Conservation (phyloP, 164 flowering plant species). For the Piper betle region DNA sequence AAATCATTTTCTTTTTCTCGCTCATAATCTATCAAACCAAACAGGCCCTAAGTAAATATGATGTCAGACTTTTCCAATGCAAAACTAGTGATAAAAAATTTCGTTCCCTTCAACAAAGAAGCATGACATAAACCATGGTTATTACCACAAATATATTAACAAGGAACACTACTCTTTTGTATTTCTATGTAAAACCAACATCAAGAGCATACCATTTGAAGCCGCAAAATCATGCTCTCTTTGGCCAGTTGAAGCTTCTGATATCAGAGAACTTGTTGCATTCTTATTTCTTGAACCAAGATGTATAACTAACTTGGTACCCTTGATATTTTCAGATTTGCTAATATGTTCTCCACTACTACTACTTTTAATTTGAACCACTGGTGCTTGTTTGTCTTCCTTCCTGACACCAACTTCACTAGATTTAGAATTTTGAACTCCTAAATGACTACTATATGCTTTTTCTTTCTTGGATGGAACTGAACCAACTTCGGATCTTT, state of each 20-base stretch:
- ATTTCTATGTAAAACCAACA: background rate
- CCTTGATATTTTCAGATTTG: conserved; percentile 45
- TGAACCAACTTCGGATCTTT: conserved; percentile 19
- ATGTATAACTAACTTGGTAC: conserved; percentile 78
- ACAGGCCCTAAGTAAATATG: too few species aligned
- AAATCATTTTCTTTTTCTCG: too few species aligned
- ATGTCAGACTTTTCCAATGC: too few species aligned
- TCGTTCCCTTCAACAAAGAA: too few species aligned
- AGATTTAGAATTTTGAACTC: conserved; percentile 33
- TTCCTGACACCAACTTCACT: conserved; percentile 28
- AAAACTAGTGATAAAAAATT: too few species aligned
- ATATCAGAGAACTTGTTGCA: conserved; percentile 38
- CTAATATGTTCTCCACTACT: conserved; percentile 26
- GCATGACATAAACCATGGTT: background rate
- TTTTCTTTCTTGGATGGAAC: conserved; percentile 30
- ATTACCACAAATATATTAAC: background rate
- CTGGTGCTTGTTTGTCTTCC: conserved; percentile 28
- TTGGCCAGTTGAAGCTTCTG: conserved; percentile 62
- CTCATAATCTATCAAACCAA: too few species aligned
- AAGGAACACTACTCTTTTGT: background rate
- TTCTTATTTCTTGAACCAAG: conserved; percentile 55
- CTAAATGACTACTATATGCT: conserved; percentile 42
- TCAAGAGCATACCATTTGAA: conserved; percentile 41
- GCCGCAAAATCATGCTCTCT: conserved; percentile 45
- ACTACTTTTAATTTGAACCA: conserved; percentile 32